A percentile compares a stretch with the other conserved stretches of the same genome.
These are phyloP conservation scores for Arthromyces matolae DNA, from an alignment of 768 basidiomycete genomes.

Conservation along the genomic window DNA sequence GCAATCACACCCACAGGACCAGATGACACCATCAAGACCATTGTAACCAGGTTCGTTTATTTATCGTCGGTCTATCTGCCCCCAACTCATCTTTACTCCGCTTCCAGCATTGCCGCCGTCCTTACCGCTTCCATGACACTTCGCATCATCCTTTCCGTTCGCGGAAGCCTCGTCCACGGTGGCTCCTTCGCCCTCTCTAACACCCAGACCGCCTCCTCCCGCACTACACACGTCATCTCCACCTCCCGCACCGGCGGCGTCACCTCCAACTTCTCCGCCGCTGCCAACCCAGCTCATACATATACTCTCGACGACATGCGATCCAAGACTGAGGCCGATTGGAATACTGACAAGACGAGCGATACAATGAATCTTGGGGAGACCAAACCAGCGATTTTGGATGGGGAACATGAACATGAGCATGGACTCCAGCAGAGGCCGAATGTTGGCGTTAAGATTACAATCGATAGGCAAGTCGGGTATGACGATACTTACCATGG, in stretches of 20 bases:
- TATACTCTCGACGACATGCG: slow-evolving; percentile 56
- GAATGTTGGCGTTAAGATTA: slow-evolving; percentile 51
- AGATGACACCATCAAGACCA: slow-evolving; percentile 72
- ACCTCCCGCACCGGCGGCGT: slow-evolving; percentile 40
- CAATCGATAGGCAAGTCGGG: slow-evolving; percentile 53
- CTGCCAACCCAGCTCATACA: slow-evolving; percentile 33
- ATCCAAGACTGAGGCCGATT: slow-evolving; percentile 44
- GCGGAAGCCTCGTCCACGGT: slow-evolving; percentile 68
- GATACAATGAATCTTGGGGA: no score
- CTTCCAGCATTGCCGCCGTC: slow-evolving; percentile 71
- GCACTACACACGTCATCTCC: slow-evolving; percentile 50
- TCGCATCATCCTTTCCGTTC: slow-evolving; percentile 80
- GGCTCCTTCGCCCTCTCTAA: slow-evolving; percentile 64
- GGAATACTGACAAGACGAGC: slow-evolving; percentile 42
- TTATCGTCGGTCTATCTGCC: not conserved
- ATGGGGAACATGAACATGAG: slow-evolving; percentile 25
- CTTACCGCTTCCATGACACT: slow-evolving; percentile 86
- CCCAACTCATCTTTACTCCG: not conserved
- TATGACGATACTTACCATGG: slow-evolving; percentile 34
- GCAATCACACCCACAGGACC: slow-evolving; percentile 62
- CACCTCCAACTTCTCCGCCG: slow-evolving; percentile 36
- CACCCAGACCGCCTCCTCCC: slow-evolving; percentile 40
- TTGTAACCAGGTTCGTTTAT: slow-evolving; percentile 55
- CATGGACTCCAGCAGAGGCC: slow-evolving; percentile 20
- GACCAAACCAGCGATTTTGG: slow-evolving; percentile 33